Percentiles rank a stretch among this genome's conserved stretches.
Conservation (phyloP, 331 rosid species). For the Pyrus hybrid region DNA sequence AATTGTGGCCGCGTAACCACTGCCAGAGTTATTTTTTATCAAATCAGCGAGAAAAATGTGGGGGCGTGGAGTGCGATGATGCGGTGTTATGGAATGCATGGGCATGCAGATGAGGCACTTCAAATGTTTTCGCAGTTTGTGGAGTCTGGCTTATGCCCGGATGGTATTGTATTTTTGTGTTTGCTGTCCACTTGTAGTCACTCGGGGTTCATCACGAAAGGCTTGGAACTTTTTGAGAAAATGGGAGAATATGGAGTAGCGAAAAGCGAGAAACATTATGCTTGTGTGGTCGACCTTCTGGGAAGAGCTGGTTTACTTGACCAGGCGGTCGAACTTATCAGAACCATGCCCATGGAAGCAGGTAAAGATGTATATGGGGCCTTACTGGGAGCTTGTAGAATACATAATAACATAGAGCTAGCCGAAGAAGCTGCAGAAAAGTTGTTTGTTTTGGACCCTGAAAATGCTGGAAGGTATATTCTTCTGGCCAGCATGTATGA, state of each 20-base stretch:
- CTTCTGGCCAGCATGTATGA: slow-evolving; percentile 73
- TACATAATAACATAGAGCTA: slow-evolving; percentile 50
- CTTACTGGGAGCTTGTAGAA: slow-evolving; percentile 71
- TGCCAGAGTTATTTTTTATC: slow-evolving; percentile 47
- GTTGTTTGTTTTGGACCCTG: slow-evolving; percentile 57
- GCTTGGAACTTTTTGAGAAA: slow-evolving; percentile 38
- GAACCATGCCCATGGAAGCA: slow-evolving; percentile 58
- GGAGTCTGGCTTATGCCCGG: slow-evolving; percentile 37
- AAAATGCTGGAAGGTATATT: slow-evolving; percentile 53
- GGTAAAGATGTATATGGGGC: slow-evolving; percentile 74
- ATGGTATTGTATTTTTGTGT: slow-evolving; percentile 48
- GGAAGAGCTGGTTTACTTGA: slow-evolving; percentile 69
- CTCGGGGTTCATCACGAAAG: slow-evolving; percentile 56
- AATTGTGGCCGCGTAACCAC: slow-evolving; percentile 54
- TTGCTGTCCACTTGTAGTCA: slow-evolving; percentile 73
- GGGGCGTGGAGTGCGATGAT: slow-evolving; percentile 67
- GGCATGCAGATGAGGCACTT: slow-evolving; percentile 48
- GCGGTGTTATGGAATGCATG: slow-evolving; percentile 71
- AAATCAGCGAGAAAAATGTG: slow-evolving; percentile 30
- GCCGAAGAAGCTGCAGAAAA: slow-evolving; percentile 68
- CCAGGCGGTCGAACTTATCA: slow-evolving; percentile 45
- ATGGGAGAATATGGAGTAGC: slow-evolving; percentile 58
- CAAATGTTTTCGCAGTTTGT: slow-evolving; percentile 39
- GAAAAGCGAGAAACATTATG: slow-evolving; percentile 61
- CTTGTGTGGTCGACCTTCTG: slow-evolving; percentile 71